Evolutionary conservation across 176 grass and related monocot species (phyloP), one percentile per base, ranked within the genome.

Genomic region (Elaeis guineensis): DNA sequence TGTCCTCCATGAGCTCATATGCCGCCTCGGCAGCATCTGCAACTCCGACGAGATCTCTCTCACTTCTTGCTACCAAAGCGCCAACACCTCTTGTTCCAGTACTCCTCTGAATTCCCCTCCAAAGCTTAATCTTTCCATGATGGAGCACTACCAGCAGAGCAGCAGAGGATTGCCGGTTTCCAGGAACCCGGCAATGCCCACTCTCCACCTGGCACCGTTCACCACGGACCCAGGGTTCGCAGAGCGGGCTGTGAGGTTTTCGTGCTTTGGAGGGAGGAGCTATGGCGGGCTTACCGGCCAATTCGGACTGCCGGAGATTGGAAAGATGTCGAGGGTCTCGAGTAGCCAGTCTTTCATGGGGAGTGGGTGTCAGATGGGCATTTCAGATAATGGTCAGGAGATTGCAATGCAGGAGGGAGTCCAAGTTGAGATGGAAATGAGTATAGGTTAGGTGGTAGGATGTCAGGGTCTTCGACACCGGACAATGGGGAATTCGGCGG

Each of bases 21-120:
- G 77, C 24, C 77, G 80, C 18, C 69, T 89, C 49, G 86, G 74
- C 39, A 72, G 76, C 86, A 89, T 89, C 73, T 89, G 80, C 73
- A 68, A 59, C 70, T 62, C 59, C 59, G 59, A 23, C 19, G 70
- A 73, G 19, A 55, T 55, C 51, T 55, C 59, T 4, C 25, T 50
- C 44, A 44, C 49, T 4, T 63, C 28, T 15, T 50, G 19, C 11
- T n/a, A 16, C 63, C 58, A 44, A 54, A 78, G 73, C 57, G 65
- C 71, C 22, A 71, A 68, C 74, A 75, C 79, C 63, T 89, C 80
- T 59, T 78, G 77, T 58, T 89, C 81, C 65, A 84, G 74, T 77
- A 89, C 73, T 49, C 86, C 77, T 4, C 74, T 81, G 57, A 81
- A 78, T 68, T 89, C 86, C 56, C 80, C 86, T 25, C 74, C 66